Evolutionary conservation across 768 basidiomycete genomes (phyloP).

Genomic region (Pleurotus tuber-regium): DNA sequence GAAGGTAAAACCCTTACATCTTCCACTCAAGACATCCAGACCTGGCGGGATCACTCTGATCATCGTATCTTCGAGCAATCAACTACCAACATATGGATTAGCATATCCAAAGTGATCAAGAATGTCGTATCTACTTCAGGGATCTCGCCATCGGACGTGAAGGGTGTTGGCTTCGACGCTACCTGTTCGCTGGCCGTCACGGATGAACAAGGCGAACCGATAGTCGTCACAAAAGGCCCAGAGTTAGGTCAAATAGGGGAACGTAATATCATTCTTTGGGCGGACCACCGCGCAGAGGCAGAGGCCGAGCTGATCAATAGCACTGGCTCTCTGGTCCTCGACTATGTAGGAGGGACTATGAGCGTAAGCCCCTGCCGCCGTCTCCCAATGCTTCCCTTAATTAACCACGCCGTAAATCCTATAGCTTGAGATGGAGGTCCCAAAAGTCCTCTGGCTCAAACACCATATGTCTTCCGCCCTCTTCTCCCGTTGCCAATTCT

Average conservation of each 20-base stretch:
- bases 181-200: slow-evolving; percentile 94
- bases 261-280: slow-evolving; percentile 93
- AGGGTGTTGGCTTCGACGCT: slow-evolving; percentile 92
- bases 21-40: slow-evolving; percentile 76
- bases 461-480: slow-evolving; percentile 70
- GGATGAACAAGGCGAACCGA: slow-evolving; percentile 67
- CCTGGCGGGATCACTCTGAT: slow-evolving; percentile 82
- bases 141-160: slow-evolving; percentile 59
- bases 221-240: slow-evolving; percentile 70
- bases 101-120: slow-evolving; percentile 59
- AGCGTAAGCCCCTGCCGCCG: slow-evolving; percentile 70
- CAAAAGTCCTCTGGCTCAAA: slow-evolving; percentile 97
- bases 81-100: slow-evolving; percentile 81
- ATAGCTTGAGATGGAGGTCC: slow-evolving; percentile 97
- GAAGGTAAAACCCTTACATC: slow-evolving; percentile 76
- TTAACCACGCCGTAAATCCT: background rate
- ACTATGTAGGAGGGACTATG: slow-evolving; percentile 96
- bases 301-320: slow-evolving; percentile 90
- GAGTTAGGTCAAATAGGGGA: slow-evolving; percentile 64
- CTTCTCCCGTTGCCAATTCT: slow-evolving; percentile 80
- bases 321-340: slow-evolving; percentile 79
- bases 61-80: slow-evolving; percentile 97
- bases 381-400: background rate
- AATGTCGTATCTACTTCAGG: slow-evolving; percentile 59
- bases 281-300: slow-evolving; percentile 90